A percentile compares a stretch with the other conserved stretches of the same genome.
Conservation (phyloP, 176 grass and related monocot species). For the Oryza nivara region DNA sequence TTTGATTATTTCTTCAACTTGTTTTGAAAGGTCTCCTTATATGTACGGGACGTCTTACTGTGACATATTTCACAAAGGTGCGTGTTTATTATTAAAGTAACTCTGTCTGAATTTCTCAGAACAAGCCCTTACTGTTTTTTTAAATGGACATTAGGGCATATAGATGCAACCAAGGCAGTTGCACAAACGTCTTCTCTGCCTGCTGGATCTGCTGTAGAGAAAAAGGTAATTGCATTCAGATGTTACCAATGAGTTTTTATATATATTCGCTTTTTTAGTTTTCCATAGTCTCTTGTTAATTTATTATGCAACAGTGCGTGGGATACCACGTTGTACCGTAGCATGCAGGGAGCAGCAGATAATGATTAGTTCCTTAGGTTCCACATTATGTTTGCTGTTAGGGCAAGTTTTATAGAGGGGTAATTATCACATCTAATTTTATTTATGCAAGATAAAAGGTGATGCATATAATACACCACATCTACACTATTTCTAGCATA, state of each 20-base stretch:
- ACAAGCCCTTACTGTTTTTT: neutral
- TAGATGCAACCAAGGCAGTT: slow-evolving; percentile 14
- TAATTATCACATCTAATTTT: too few species aligned
- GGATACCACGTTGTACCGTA: too few species aligned
- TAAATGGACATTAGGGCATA: neutral
- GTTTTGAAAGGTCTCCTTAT: neutral
- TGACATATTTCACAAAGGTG: neutral
- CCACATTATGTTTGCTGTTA: neutral
- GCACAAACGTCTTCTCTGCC: neutral
- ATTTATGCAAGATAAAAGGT: too few species aligned
- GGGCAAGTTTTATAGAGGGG: too few species aligned
- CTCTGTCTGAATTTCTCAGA: neutral
- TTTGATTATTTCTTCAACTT: slow-evolving; percentile 4
- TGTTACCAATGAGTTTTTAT: neutral
- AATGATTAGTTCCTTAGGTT: too few species aligned
- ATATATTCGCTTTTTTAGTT: too few species aligned
- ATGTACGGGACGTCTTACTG: neutral
- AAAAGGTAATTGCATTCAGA: neutral
- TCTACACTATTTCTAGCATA: too few species aligned
- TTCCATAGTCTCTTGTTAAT: neutral
- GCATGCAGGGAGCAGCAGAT: too few species aligned
- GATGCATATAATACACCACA: too few species aligned
- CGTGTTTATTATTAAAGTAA: neutral
- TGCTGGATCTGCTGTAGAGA: neutral
- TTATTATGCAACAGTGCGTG: neutral